These are phyloP conservation scores for Fusarium secorum DNA, from an alignment of 2,329 filamentous ascomycete genomes.

Conservation along the genomic window DNA sequence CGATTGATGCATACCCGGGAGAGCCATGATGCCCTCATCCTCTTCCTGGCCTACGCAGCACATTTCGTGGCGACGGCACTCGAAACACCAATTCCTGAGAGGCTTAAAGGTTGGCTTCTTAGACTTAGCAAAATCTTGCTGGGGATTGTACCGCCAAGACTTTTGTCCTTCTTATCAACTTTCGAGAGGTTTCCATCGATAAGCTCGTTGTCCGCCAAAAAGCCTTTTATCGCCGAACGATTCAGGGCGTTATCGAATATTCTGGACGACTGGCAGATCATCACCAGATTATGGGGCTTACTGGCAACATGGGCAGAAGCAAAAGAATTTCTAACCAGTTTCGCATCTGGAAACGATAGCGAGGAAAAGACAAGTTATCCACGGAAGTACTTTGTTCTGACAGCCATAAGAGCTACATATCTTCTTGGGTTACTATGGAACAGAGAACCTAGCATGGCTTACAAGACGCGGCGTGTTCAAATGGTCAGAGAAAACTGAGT, in stretches of 20 bases:
- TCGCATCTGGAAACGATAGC: not conserved
- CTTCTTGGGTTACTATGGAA: conserved; percentile 10
- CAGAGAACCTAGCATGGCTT: conserved; percentile 18
- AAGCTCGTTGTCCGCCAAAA: not conserved
- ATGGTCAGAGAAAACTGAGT: conserved; percentile 5
- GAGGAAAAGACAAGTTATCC: not conserved
- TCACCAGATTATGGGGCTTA: conserved; percentile 25
- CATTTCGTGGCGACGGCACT: conserved; percentile 18
- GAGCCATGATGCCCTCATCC: conserved; percentile 15
- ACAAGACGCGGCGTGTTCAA: conserved; percentile 1
- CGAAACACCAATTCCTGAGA: not conserved
- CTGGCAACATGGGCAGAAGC: conserved; percentile 7
- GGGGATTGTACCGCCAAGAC: not conserved
- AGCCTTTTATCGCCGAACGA: not conserved
- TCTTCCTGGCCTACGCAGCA: conserved; percentile 24
- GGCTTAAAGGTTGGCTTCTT: rapidly evolving
- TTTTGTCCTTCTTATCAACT: not conserved
- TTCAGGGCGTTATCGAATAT: conserved; percentile 8
- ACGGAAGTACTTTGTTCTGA: not conserved
- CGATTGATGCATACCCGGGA: conserved; percentile 27
- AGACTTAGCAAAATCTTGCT: rapidly evolving
- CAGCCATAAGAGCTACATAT: not conserved
- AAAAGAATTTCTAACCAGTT: conserved; percentile 6
- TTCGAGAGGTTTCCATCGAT: not conserved
- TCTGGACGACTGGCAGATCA: conserved; percentile 33